Evolutionary conservation across 306 rosid genomes (phyloP).

Genomic region (Cicer arietinum): DNA sequence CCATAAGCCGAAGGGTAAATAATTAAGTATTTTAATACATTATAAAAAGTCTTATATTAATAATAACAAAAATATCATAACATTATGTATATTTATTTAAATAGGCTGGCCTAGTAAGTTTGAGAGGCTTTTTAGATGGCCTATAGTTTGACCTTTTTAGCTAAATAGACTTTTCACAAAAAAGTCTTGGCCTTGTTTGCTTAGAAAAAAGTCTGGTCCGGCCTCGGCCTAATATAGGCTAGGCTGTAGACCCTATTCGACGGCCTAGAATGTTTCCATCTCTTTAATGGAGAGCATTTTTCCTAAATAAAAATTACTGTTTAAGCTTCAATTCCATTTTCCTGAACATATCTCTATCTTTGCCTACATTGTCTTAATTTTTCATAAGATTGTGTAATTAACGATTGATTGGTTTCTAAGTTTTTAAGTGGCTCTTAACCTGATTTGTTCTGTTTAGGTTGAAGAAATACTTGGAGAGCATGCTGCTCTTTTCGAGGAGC

Average conservation of each 20-base stretch:
- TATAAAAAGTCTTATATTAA: not conserved
- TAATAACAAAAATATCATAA: not conserved
- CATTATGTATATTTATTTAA: not conserved
- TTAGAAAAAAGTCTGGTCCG: no score
- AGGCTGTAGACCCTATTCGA: not conserved
- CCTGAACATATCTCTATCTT: constrained; percentile 5
- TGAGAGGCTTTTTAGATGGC: not conserved
- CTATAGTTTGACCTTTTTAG: not conserved
- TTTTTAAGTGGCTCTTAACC: constrained; percentile 29
- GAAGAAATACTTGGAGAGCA: constrained; percentile 83
- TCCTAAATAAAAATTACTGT: not conserved
- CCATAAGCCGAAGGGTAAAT: not conserved
- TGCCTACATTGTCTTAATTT: constrained; percentile 2
- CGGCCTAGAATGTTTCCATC: not conserved
- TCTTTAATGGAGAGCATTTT: not conserved
- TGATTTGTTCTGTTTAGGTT: constrained; percentile 56
- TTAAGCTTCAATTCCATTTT: not conserved
- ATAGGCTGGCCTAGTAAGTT: not conserved
- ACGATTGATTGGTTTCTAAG: not conserved
- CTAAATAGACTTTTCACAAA: not conserved
- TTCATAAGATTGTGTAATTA: constrained; percentile 14
- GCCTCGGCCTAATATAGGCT: no score
- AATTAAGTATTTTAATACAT: not conserved
- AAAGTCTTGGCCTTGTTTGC: no score
- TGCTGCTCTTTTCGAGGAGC: constrained; percentile 79